Conservation (phyloP, 306 rosid species). For the Vachellia collinsii region DNA sequence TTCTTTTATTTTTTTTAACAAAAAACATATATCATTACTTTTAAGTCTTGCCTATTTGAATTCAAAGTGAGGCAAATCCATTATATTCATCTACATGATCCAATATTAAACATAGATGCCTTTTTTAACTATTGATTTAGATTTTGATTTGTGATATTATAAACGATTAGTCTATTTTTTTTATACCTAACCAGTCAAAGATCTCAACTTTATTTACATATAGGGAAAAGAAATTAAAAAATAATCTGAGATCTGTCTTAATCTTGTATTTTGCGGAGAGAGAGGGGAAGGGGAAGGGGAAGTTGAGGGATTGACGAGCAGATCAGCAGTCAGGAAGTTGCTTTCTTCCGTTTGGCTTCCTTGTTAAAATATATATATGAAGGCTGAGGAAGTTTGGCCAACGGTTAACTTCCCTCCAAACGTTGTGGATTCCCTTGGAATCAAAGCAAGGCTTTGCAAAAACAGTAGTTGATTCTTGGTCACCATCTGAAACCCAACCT, state of each 20-base stretch:
- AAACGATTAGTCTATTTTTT: too few relatives aligned
- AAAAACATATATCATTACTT: slow-evolving; percentile 26
- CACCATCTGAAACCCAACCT: slow-evolving; percentile 79
- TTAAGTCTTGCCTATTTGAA: slow-evolving; percentile 51
- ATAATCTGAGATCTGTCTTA: slow-evolving; percentile 14
- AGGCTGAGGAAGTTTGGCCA: slow-evolving; percentile 75
- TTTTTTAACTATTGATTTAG: too few relatives aligned
- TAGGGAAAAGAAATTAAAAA: background rate
- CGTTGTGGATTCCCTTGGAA: slow-evolving; percentile 69
- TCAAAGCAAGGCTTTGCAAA: slow-evolving; percentile 59
- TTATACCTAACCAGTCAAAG: too few relatives aligned
- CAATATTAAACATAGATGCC: too few relatives aligned
- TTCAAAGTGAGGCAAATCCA: slow-evolving; percentile 13
- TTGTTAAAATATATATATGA: slow-evolving; percentile 39
- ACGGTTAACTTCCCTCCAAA: slow-evolving; percentile 83
- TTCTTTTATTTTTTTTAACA: background rate
- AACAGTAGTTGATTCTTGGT: slow-evolving; percentile 68
- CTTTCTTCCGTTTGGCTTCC: slow-evolving; percentile 54
- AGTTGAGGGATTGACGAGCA: slow-evolving; percentile 32
- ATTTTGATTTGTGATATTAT: too few relatives aligned
- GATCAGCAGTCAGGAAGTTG: slow-evolving; percentile 34
- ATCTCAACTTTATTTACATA: slow-evolving; percentile 2
- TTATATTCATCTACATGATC: too few relatives aligned
- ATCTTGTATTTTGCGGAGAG: slow-evolving; percentile 15
- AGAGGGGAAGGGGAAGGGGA: background rate